Conservation (phyloP, 2,329 filamentous ascomycete genomes). For the Penicillium fuscoglaucum region DNA sequence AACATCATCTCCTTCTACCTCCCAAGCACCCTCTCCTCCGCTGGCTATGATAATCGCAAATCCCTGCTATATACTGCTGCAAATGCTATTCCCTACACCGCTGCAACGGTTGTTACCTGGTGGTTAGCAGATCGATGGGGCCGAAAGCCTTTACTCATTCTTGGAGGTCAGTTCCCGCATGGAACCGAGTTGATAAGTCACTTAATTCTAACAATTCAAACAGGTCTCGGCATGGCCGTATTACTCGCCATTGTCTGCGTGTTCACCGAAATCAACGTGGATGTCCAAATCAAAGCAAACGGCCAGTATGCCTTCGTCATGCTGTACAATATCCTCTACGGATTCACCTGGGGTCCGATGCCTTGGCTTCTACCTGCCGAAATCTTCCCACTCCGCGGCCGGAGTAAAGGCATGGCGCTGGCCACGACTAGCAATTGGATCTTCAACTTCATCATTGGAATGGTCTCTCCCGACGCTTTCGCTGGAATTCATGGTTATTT, state of each 20-base stretch:
- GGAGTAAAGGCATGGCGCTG: constrained; percentile 45
- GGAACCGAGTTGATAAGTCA: neutral
- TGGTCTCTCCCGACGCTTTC: constrained; percentile 47
- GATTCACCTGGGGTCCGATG: constrained; percentile 44
- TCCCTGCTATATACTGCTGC: constrained; percentile 45
- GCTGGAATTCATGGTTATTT: constrained; percentile 46
- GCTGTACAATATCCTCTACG: constrained; percentile 43
- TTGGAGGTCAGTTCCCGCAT: constrained; percentile 16
- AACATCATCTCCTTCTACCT: constrained; percentile 49
- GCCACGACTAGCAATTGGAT: constrained; percentile 51
- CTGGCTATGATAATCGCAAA: constrained; percentile 40
- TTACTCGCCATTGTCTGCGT: constrained; percentile 41
- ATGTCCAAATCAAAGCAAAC: constrained; percentile 34
- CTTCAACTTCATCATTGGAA: constrained; percentile 33
- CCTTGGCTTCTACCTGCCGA: constrained; percentile 39
- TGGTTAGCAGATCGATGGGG: constrained; percentile 45
- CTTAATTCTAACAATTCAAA: neutral
- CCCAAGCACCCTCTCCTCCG: constrained; percentile 37
- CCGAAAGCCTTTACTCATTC: constrained; percentile 38
- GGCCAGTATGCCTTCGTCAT: constrained; percentile 44
- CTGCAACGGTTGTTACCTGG: constrained; percentile 44
- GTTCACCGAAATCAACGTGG: constrained; percentile 36
- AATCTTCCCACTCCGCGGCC: constrained; percentile 37
- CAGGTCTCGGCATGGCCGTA: constrained; percentile 37
- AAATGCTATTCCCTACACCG: constrained; percentile 43